A percentile compares a stretch with the other conserved stretches of the same genome.
phyloP scores from a whole-genome alignment of 768 basidiomycete species.

The Leccinellum luteum region DNA sequence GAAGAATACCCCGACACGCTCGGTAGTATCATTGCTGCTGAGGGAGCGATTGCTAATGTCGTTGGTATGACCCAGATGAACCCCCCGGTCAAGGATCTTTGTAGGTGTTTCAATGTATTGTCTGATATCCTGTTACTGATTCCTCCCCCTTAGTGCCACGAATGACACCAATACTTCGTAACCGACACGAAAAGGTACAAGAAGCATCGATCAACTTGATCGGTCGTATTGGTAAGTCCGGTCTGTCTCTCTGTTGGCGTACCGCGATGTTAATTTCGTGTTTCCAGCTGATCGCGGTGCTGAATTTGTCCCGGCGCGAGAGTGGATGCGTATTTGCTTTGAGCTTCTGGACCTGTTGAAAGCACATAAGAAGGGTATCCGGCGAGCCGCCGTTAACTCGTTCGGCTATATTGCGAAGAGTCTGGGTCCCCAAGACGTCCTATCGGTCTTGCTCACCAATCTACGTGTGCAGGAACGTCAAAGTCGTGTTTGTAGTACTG shows the following conservation, averaged over 20 bases:
- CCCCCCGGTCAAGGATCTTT: conserved; percentile 96
- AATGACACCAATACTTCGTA: conserved; percentile 99
- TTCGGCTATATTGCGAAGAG: conserved; percentile 99
- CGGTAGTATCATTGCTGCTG: conserved; percentile 98
- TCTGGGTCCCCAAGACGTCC: conserved; percentile 97
- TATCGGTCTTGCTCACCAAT: conserved; percentile 94
- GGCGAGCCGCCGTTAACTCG: conserved; percentile 97
- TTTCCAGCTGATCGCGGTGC: conserved; percentile 90
- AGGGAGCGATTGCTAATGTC: conserved; percentile 98
- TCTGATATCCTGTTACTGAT: neutral
- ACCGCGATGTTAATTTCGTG: neutral
- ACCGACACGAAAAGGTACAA: conserved; percentile 99
- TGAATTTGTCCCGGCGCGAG: conserved; percentile 96
- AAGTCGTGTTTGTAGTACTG: conserved; percentile 96
- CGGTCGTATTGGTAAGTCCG: conserved; percentile 75
- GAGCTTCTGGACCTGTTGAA: conserved; percentile 95
- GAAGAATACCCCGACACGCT: conserved; percentile 99
- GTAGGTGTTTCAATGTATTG: conserved; percentile 51
- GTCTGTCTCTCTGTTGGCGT: neutral
- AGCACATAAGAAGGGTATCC: conserved; percentile 98
- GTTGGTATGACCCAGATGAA: conserved; percentile 99
- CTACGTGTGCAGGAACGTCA: conserved; percentile 98
- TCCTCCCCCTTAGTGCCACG: conserved; percentile 71
- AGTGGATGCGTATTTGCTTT: conserved; percentile 99
- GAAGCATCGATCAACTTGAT: conserved; percentile 99